These are phyloP conservation scores for Mitragyna speciosa DNA, from an alignment of 257 asterid genomes.

Conservation along the genomic window DNA sequence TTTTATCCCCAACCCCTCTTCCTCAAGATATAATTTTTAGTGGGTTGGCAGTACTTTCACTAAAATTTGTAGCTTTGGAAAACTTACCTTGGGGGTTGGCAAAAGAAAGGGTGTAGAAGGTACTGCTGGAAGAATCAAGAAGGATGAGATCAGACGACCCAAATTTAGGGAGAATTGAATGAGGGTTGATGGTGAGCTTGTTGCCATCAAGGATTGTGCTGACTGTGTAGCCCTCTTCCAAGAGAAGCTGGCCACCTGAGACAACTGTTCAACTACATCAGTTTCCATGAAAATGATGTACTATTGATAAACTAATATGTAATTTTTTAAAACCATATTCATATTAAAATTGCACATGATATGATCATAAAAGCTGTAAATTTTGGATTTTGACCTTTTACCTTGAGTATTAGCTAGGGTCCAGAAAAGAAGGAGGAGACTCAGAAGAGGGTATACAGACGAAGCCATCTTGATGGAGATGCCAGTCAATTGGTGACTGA, in stretches of 20 bases:
- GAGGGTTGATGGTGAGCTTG: slow-evolving; percentile 58
- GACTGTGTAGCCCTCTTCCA: slow-evolving; percentile 80
- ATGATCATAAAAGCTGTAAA: no score
- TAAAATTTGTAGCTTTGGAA: slow-evolving; percentile 18
- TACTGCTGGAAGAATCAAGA: slow-evolving; percentile 64
- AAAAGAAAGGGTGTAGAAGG: slow-evolving; percentile 58
- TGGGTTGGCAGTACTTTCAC: background rate
- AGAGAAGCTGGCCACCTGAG: slow-evolving; percentile 35
- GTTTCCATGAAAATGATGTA: background rate
- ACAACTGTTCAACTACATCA: background rate
- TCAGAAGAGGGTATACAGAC: slow-evolving; percentile 12
- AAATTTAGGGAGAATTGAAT: slow-evolving; percentile 45
- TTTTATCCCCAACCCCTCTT: background rate
- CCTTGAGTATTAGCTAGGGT: slow-evolving; percentile 36
- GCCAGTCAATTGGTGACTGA: background rate
- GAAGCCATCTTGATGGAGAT: slow-evolving; percentile 12
- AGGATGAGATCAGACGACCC: slow-evolving; percentile 57
- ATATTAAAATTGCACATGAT: no score
- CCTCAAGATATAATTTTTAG: background rate
- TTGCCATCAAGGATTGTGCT: slow-evolving; percentile 69
- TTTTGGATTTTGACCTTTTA: slow-evolving; percentile 7
- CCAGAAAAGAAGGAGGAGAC: slow-evolving; percentile 26
- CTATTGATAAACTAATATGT: background rate
- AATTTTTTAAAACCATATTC: no score
- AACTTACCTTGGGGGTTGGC: slow-evolving; percentile 38